phyloP scores from a whole-genome alignment of 169 alveolate genomes.

The Plasmodium falciparum region DNA sequence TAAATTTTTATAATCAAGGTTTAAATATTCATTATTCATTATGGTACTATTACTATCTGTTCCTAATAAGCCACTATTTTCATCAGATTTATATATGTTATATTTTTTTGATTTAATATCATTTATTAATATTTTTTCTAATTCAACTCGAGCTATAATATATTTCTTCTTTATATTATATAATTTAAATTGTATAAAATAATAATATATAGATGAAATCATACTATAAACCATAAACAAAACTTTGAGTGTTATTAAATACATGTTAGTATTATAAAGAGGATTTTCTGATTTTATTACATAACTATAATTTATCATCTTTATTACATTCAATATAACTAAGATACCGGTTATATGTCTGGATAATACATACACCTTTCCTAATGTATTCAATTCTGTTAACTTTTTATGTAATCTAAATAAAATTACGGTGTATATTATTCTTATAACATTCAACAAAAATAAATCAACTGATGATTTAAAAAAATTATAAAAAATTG shows the following conservation, averaged over 20 bases:
- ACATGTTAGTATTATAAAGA: background rate
- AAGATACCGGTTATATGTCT: conserved; percentile 46
- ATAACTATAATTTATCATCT: conserved; percentile 45
- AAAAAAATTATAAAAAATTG: conserved; percentile 26
- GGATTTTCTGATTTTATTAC: background rate
- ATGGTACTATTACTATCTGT: conserved; percentile 17
- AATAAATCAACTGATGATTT: conserved; percentile 32
- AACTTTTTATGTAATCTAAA: conserved; percentile 10
- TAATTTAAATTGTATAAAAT: conserved; percentile 9
- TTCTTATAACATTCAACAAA: conserved; percentile 23
- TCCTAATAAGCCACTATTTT: background rate
- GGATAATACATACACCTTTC: conserved; percentile 2
- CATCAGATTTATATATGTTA: background rate
- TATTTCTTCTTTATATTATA: conserved; percentile 26
- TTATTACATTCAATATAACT: conserved; percentile 11
- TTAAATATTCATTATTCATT: background rate
- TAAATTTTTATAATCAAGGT: background rate
- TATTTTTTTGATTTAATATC: conserved; percentile 27
- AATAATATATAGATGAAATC: conserved; percentile 27
- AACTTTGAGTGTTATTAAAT: background rate
- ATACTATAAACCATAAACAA: conserved; percentile 26
- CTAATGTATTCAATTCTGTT: conserved; percentile 7
- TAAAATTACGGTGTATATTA: conserved; percentile 7
- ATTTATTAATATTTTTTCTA: conserved; percentile 29
- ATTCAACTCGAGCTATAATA: conserved; percentile 30